Conservation (phyloP, 2,329 filamentous ascomycete genomes). For the Biscogniauxia mediterranea region DNA sequence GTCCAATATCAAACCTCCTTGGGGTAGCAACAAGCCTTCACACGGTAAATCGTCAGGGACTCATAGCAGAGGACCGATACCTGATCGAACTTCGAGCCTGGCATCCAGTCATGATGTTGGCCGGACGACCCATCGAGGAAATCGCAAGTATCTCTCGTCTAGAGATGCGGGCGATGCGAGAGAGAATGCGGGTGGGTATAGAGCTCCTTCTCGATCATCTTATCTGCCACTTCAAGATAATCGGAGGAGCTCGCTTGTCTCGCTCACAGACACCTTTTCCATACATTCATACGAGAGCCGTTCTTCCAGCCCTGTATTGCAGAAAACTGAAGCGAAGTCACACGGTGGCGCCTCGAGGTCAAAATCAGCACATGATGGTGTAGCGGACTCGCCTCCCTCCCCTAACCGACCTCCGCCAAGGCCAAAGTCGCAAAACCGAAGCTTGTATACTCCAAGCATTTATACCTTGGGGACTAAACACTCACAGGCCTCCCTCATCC, state of each 20-base stretch:
- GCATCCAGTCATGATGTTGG: slow-evolving; percentile 35
- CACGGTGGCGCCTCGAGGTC: slow-evolving; percentile 12
- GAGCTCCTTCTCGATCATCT: slow-evolving; percentile 46
- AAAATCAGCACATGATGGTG: slow-evolving; percentile 11
- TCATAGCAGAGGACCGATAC: slow-evolving; percentile 27
- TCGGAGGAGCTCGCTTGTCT: slow-evolving; percentile 53
- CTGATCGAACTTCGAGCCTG: slow-evolving; percentile 33
- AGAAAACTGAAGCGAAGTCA: slow-evolving; percentile 12
- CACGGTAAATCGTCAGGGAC: slow-evolving; percentile 20
- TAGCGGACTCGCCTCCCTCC: slow-evolving; percentile 15
- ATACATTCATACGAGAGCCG: slow-evolving; percentile 46
- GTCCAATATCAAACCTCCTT: slow-evolving; percentile 19
- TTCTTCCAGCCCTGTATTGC: slow-evolving; percentile 40
- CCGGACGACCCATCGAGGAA: slow-evolving; percentile 35
- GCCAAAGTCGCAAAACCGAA: slow-evolving; percentile 30
- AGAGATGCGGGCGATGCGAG: slow-evolving; percentile 34
- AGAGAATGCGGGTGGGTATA: slow-evolving; percentile 28
- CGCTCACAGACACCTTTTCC: slow-evolving; percentile 55
- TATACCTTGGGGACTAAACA: slow-evolving; percentile 59
- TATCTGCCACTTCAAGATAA: slow-evolving; percentile 51
- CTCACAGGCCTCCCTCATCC: slow-evolving; percentile 53
- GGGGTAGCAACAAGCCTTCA: slow-evolving; percentile 25
- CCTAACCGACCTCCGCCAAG: slow-evolving; percentile 29
- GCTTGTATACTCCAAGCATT: slow-evolving; percentile 49
- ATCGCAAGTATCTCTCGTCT: slow-evolving; percentile 40